Conservation (phyloP, 495 filamentous ascomycete genomes). For the Xylaria castorea region DNA sequence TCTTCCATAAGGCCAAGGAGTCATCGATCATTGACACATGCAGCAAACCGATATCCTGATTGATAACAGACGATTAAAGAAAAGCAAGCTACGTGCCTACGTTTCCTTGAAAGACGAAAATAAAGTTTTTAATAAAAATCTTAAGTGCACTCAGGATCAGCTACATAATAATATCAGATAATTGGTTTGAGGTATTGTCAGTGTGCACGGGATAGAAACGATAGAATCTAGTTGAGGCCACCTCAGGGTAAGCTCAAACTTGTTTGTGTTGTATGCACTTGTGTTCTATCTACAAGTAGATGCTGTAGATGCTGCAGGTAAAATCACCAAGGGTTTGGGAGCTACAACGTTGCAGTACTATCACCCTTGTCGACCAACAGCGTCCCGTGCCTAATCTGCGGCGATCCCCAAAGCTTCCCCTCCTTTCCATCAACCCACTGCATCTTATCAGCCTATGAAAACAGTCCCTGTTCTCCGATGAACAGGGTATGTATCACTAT, state of each 20-base stretch:
- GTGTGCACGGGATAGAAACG: neutral
- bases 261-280: neutral
- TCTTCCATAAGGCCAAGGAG: neutral
- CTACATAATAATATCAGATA: neutral
- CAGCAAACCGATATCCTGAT: neutral
- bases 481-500: constrained; percentile 6
- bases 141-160: neutral
- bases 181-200: neutral
- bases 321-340: neutral
- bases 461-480: neutral
- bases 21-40: neutral
- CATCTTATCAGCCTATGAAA: constrained; percentile 24
- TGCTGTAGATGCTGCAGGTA: neutral
- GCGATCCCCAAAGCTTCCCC: constrained; percentile 16
- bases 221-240: neutral
- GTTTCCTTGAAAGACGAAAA: neutral
- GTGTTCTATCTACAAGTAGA: neutral
- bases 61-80: neutral
- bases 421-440: constrained; percentile 11
- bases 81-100: neutral
- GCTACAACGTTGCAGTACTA: constrained; percentile 24
- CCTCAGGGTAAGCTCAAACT: neutral
- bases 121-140: neutral
- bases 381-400: neutral
- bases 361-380: neutral